Percentiles rank a stretch among this genome's conserved stretches.
Evolutionary conservation across 805 yeast species (phyloP).

Genomic region (Debaryomyces castellii): DNA sequence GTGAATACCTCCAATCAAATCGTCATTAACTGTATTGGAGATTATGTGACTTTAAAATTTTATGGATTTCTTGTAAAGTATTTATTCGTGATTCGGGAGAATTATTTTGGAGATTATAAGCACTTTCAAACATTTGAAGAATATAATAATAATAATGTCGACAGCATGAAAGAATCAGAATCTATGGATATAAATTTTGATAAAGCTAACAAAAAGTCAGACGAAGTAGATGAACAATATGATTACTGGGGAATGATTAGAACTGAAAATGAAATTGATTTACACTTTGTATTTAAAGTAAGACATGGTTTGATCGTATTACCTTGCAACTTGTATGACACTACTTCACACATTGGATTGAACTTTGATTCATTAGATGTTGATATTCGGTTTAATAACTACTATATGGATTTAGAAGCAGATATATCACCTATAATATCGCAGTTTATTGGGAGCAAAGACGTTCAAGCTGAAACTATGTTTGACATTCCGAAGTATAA

Average conservation of each 20-base stretch:
- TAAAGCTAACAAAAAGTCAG: too few species aligned
- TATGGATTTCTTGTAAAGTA: conserved; percentile 81
- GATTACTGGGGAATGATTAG: conserved; percentile 44
- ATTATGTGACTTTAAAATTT: conserved; percentile 63
- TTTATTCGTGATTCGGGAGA: conserved; percentile 73
- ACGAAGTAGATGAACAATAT: neutral
- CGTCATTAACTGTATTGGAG: conserved; percentile 62
- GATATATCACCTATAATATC: conserved; percentile 59
- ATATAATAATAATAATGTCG: conserved; percentile 42
- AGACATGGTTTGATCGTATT: conserved; percentile 68
- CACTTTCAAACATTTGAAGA: conserved; percentile 87
- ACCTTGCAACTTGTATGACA: conserved; percentile 72
- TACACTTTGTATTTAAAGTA: conserved; percentile 69
- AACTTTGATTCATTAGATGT: conserved; percentile 65
- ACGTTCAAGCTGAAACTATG: conserved; percentile 17
- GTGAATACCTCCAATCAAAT: conserved; percentile 70
- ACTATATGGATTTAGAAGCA: conserved; percentile 89
- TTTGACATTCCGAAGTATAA: conserved; percentile 25
- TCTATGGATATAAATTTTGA: neutral
- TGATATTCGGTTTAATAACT: conserved; percentile 84
- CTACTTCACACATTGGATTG: conserved; percentile 59
- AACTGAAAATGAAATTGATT: conserved; percentile 72
- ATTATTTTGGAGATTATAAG: conserved; percentile 85
- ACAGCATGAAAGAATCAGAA: neutral
- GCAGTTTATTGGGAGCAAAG: conserved; percentile 26